A percentile compares a stretch with the other conserved stretches of the same genome.
Evolutionary conservation across 371 early-diverging fungal genomes (phyloP).

Genomic region (Dichotomocladium elegans): DNA sequence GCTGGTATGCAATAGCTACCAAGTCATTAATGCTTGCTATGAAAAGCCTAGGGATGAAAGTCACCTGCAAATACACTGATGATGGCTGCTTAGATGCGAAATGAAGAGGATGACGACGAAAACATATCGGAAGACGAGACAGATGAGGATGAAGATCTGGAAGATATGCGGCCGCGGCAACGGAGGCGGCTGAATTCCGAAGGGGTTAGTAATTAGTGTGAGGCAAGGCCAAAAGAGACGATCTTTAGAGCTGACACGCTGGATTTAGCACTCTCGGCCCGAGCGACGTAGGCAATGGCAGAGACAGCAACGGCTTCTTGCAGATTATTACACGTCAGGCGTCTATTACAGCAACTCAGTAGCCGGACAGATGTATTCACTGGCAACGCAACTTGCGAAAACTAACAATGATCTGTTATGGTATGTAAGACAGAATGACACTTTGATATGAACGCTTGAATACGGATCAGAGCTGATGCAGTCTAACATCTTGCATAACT

Average conservation of each 20-base stretch:
- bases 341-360: slow-evolving; percentile 55
- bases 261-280: slow-evolving; percentile 3
- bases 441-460: neutral
- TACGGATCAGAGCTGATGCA: neutral
- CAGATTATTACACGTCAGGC: slow-evolving; percentile 57
- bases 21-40: neutral
- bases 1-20: slow-evolving; percentile 38
- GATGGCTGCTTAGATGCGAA: too few relatives aligned
- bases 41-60: too few relatives aligned
- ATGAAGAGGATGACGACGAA: slow-evolving; percentile 26
- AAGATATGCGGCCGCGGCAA: slow-evolving; percentile 22
- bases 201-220: slow-evolving; percentile 3
- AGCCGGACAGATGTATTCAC: slow-evolving; percentile 49
- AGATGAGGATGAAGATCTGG: slow-evolving; percentile 13
- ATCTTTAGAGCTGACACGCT: neutral
- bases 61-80: too few relatives aligned
- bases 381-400: slow-evolving; percentile 55
- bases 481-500: neutral
- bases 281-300: slow-evolving; percentile 14
- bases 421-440: slow-evolving; percentile 18
- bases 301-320: slow-evolving; percentile 29
- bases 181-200: slow-evolving; percentile 23
- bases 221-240: too few relatives aligned
- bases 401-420: slow-evolving; percentile 60
- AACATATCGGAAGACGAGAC: slow-evolving; percentile 13